Conservation (phyloP, 345 rosid species). For the Eutrema japonicum region DNA sequence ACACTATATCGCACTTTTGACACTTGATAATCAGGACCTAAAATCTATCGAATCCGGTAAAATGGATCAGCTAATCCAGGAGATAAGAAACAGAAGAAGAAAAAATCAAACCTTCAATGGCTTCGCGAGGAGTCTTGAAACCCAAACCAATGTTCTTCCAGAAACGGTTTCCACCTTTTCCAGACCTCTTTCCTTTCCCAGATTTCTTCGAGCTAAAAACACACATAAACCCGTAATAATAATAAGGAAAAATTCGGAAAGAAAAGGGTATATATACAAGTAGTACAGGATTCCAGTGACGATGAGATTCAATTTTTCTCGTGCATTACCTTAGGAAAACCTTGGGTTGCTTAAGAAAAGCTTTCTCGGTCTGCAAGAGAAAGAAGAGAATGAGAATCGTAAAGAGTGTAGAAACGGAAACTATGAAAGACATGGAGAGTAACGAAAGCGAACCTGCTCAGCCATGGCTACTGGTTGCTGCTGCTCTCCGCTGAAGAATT, state of each 20-base stretch:
- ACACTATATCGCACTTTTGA: background rate
- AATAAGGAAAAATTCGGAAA: background rate
- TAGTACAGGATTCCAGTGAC: background rate
- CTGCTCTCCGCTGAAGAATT: constrained; percentile 24
- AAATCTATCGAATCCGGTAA: background rate
- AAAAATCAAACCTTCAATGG: constrained; percentile 64
- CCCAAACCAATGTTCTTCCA: constrained; percentile 90
- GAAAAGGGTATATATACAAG: background rate
- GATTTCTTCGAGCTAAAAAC: constrained; percentile 70
- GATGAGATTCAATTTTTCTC: background rate
- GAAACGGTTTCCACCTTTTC: constrained; percentile 91
- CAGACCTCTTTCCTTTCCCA: constrained; percentile 93
- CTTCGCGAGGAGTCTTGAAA: constrained; percentile 95
- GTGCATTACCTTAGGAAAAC: constrained; percentile 63
- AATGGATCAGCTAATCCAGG: background rate
- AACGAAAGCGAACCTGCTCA: constrained; percentile 37
- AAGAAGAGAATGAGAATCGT: background rate
- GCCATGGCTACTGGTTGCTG: constrained; percentile 45
- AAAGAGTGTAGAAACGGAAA: background rate
- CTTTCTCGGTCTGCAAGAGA: constrained; percentile 71
- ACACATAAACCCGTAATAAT: background rate
- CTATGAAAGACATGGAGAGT: background rate
- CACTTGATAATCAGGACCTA: background rate
- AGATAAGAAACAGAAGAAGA: background rate
- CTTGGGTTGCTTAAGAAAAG: constrained; percentile 81